These are phyloP conservation scores for Blastobotrys peoriensis DNA, from an alignment of 805 yeast species.

Conservation along the genomic window DNA sequence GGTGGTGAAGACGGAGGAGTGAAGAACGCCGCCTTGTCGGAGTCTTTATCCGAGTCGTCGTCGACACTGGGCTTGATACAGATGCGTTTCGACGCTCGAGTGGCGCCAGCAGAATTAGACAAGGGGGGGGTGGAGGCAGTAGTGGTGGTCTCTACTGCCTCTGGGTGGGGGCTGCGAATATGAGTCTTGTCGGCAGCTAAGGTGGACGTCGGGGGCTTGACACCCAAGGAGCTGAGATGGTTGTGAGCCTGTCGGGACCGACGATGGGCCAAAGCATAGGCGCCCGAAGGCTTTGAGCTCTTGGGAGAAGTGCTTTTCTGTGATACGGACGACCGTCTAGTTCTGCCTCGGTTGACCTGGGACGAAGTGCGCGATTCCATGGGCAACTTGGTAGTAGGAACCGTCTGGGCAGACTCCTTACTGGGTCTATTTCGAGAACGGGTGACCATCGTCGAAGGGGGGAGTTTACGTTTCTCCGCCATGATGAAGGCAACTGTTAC, in stretches of 20 bases:
- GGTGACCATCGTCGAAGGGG: slow-evolving; percentile 2
- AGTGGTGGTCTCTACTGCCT: too few species aligned
- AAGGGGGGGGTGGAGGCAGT: too few species aligned
- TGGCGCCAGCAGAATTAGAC: too few species aligned
- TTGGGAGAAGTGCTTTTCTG: neutral
- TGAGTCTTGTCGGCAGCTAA: neutral
- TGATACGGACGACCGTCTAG: neutral
- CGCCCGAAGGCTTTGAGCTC: neutral
- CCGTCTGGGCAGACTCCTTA: neutral
- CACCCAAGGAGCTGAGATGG: neutral
- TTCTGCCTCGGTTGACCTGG: neutral
- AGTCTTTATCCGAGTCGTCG: neutral
- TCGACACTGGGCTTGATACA: neutral
- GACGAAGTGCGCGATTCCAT: neutral
- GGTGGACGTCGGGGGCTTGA: neutral
- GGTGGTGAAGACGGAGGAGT: neutral
- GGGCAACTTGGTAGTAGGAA: neutral
- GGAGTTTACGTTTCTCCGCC: neutral
- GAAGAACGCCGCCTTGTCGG: neutral
- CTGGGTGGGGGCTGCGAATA: too few species aligned
- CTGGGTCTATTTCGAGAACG: neutral
- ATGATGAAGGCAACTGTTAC: neutral
- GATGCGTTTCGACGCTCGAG: neutral
- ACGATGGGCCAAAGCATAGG: neutral
- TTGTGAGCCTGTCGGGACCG: neutral